A percentile compares a stretch with the other conserved stretches of the same genome.
phyloP scores from a whole-genome alignment of 129 eudicot genomes.

The Flaveria bidentis region DNA sequence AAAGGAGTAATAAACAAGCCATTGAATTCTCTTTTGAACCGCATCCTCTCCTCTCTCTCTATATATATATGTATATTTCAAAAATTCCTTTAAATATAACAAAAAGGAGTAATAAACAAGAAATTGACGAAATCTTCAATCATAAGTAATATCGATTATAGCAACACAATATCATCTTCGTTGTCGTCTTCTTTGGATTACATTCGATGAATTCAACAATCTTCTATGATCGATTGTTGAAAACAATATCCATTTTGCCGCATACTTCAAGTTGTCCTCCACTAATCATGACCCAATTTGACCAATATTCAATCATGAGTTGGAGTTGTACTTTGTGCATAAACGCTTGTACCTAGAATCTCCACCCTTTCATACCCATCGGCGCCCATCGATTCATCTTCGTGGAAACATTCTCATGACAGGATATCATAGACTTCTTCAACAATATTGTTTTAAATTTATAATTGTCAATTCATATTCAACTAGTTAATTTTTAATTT shows the following conservation, averaged over 20 bases:
- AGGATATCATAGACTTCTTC: constrained; percentile 31
- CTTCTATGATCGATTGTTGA: constrained; percentile 3
- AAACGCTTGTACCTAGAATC: constrained; percentile 24
- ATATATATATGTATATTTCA: too few species aligned
- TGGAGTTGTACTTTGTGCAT: constrained; percentile 25
- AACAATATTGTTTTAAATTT: neutral
- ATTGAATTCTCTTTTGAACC: too few species aligned
- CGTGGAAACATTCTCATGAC: constrained; percentile 33
- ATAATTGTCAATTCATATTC: neutral
- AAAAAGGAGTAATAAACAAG: neutral
- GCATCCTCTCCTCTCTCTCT: too few species aligned
- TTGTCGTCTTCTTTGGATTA: constrained; percentile 6
- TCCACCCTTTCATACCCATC: neutral
- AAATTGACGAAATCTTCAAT: neutral
- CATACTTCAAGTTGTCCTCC: constrained; percentile 27
- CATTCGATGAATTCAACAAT: constrained; percentile 3
- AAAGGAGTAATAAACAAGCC: too few species aligned
- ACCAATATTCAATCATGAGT: constrained; percentile 10
- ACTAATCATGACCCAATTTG: constrained; percentile 31
- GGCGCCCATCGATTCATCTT: constrained; percentile 25
- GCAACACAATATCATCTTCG: constrained; percentile 7
- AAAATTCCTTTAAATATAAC: neutral
- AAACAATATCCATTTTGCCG: constrained; percentile 31
- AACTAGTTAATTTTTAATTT: neutral
- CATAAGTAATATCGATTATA: constrained; percentile 18